These are phyloP conservation scores for Gymnopilus junonius DNA, from an alignment of 768 basidiomycete genomes.

Conservation along the genomic window DNA sequence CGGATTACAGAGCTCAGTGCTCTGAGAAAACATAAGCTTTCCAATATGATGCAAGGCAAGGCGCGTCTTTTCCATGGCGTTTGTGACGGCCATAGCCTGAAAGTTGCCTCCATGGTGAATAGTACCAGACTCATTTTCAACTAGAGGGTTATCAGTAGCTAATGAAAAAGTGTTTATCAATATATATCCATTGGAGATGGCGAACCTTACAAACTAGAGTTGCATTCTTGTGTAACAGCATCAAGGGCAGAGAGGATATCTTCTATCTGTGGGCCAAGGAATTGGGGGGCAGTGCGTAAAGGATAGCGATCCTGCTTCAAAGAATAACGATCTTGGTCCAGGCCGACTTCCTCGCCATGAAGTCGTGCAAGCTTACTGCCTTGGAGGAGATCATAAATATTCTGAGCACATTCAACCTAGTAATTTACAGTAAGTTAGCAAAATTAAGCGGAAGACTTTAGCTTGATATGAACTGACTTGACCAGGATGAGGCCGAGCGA, in stretches of 20 bases:
- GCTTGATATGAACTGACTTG: constrained; percentile 46
- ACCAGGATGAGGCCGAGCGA: constrained; percentile 80
- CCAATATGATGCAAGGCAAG: constrained; percentile 72
- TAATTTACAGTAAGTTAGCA: background rate
- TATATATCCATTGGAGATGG: background rate
- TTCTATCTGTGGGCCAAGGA: constrained; percentile 79
- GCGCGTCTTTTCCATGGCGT: constrained; percentile 87
- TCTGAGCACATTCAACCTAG: constrained; percentile 67
- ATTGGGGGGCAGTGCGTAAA: constrained; percentile 74
- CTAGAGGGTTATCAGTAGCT: constrained; percentile 86
- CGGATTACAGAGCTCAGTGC: constrained; percentile 78
- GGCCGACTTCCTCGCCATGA: constrained; percentile 65
- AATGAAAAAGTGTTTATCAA: background rate
- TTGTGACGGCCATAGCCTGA: constrained; percentile 80
- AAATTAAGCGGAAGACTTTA: background rate
- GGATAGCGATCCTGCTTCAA: constrained; percentile 79
- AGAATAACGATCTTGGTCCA: constrained; percentile 68
- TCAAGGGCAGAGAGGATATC: constrained; percentile 67
- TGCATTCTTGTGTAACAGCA: constrained; percentile 71
- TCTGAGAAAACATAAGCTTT: constrained; percentile 71
- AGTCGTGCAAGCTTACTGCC: constrained; percentile 62
- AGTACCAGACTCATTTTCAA: constrained; percentile 66
- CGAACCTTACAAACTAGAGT: constrained; percentile 64
- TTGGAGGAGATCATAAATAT: constrained; percentile 62
- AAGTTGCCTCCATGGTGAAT: constrained; percentile 88